Evolutionary conservation across 345 rosid species (phyloP).

Genomic region (Acer yangbiense): DNA sequence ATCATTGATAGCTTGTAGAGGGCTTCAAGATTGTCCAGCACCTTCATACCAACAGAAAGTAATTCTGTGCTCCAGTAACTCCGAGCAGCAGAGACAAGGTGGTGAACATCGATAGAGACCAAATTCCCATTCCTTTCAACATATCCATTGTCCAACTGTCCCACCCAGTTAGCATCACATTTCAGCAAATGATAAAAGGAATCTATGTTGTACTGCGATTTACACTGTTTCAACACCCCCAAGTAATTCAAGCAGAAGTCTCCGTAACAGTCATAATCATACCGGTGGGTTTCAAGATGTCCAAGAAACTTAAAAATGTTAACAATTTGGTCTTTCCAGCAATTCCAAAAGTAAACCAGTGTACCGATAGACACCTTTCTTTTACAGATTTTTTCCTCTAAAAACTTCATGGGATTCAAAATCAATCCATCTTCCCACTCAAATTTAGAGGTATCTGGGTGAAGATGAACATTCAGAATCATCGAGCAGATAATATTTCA

Average conservation of each 20-base stretch:
- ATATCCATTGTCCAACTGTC: background rate
- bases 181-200: slow-evolving; percentile 29
- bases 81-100: no score
- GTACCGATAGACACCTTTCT: slow-evolving; percentile 34
- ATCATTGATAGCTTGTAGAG: no score
- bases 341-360: slow-evolving; percentile 48
- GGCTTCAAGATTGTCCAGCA: no score
- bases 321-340: slow-evolving; percentile 38
- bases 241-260: slow-evolving; percentile 56
- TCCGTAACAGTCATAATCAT: slow-evolving; percentile 17
- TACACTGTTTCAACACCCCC: slow-evolving; percentile 32
- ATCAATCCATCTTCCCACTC: slow-evolving; percentile 29
- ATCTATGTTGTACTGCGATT: background rate
- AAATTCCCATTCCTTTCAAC: no score
- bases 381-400: slow-evolving; percentile 16
- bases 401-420: slow-evolving; percentile 14
- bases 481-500: slow-evolving; percentile 39
- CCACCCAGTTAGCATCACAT: slow-evolving; percentile 35
- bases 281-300: slow-evolving; percentile 2
- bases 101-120: no score
- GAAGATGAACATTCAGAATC: slow-evolving; percentile 42
- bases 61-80: no score
- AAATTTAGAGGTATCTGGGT: slow-evolving; percentile 21
- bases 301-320: slow-evolving; percentile 26
- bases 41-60: no score